Evolutionary conservation across 2,329 filamentous ascomycete genomes (phyloP), one percentile per base, ranked within the genome.

Genomic region (Dactylellina parvicollis): DNA sequence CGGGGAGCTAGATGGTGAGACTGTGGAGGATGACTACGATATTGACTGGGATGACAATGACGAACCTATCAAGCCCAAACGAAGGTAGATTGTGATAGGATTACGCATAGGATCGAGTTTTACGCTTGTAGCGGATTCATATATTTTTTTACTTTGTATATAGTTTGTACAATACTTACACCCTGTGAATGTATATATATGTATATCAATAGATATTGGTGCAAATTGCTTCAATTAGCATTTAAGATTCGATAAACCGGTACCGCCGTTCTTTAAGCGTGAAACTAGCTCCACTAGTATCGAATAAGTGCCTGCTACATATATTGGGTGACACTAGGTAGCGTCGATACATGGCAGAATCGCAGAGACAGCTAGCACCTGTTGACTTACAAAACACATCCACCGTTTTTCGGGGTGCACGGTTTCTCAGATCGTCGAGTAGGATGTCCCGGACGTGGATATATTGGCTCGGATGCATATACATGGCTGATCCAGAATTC

Each of bases 1-100:
- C 79, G 86, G 85, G 3, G 82, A 81, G 0, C 82, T 85, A 44
- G 88, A 88, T 1, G 85, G 87, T 5, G 82, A 90, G 79, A 86
- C 87, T 14, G 89, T 90, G 18, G 88, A 85, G 79, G 89, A 86
- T 3, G 86, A 81, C 42, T 83, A 79, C 7, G 42, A 22, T 20
- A 28, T 70, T 3, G 59, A 71, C 22, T 60, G 72, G 47, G 65
- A 73, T 30, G 62, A 71, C 12, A 49, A 38, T 66, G 50, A 60
- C 30, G 46, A 60, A 3, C 16, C 28, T 8, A 32, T 34, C 9
- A 34, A 14, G 10, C 12, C 12, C 34, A 38, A n/a, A 47, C 4
- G 40, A n/a, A 44, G 12, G 34, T 38, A 38, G 12, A 12, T 12
- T 32, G 12, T 12, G 12, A 32, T 12, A 12, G 12, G 5, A 32